phyloP scores from a whole-genome alignment of 768 basidiomycete species.

The Boletus patriciae region DNA sequence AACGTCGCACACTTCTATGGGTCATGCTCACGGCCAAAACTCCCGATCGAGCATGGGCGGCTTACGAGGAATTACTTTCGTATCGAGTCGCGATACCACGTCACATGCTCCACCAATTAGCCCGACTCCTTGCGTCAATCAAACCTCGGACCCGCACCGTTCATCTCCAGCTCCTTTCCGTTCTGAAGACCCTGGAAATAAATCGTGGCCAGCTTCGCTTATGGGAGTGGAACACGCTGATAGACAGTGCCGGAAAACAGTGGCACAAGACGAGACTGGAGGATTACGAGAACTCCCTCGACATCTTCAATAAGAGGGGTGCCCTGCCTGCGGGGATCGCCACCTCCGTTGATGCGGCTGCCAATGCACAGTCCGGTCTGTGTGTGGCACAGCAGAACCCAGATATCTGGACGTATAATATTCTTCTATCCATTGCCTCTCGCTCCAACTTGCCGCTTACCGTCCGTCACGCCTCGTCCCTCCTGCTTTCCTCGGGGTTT shows the following conservation, averaged over 20 bases:
- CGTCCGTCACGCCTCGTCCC: slow-evolving; percentile 51
- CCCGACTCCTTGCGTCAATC: slow-evolving; percentile 54
- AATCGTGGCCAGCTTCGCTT: slow-evolving; percentile 53
- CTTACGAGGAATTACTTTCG: slow-evolving; percentile 40
- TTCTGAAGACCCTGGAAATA: slow-evolving; percentile 55
- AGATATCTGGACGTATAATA: slow-evolving; percentile 69
- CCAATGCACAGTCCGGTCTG: slow-evolving; percentile 5
- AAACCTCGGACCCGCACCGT: slow-evolving; percentile 57
- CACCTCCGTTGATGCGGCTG: slow-evolving; percentile 8
- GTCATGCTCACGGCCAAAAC: slow-evolving; percentile 36
- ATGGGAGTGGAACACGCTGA: slow-evolving; percentile 79
- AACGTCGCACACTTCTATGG: slow-evolving; percentile 28
- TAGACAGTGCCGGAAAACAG: slow-evolving; percentile 66
- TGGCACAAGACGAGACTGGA: slow-evolving; percentile 55
- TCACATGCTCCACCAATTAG: slow-evolving; percentile 58
- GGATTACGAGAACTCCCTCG: slow-evolving; percentile 61
- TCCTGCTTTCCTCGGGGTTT: slow-evolving; percentile 55
- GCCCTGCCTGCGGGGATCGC: slow-evolving; percentile 22
- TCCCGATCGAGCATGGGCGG: slow-evolving; percentile 42
- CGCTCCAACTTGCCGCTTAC: slow-evolving; percentile 44
- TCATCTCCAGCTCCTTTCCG: slow-evolving; percentile 68
- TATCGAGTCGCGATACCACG: slow-evolving; percentile 28
- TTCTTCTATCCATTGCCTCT: slow-evolving; percentile 62
- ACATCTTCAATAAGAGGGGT: slow-evolving; percentile 63
- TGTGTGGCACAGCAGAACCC: slow-evolving; percentile 38